These are phyloP conservation scores for Rubroboletus pulcherrimus DNA, from an alignment of 768 basidiomycete genomes.

Conservation along the genomic window DNA sequence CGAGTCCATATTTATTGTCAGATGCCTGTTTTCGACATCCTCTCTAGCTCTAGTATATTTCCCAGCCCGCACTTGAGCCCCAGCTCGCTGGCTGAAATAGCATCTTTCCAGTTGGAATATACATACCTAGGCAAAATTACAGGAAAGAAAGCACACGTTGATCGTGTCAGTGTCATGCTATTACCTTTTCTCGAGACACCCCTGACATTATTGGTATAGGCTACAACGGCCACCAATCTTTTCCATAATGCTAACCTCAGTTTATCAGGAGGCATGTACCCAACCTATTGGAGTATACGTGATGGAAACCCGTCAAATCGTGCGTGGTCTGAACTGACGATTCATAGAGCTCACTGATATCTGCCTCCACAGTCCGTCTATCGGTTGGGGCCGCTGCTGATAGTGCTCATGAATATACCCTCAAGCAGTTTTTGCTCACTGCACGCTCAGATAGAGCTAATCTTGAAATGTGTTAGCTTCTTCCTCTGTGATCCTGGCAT, in stretches of 20 bases:
- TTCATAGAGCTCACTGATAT: neutral
- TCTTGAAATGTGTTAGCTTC: conserved; percentile 60
- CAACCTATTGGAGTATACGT: conserved; percentile 51
- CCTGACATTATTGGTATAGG: conserved; percentile 32
- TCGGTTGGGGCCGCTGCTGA: conserved; percentile 68
- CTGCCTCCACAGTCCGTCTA: conserved; percentile 32
- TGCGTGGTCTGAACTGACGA: conserved; percentile 29
- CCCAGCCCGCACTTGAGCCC: conserved; percentile 28
- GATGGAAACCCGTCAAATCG: conserved; percentile 44
- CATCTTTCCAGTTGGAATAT: conserved; percentile 80
- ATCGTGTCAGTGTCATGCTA: conserved; percentile 40
- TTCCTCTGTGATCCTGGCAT: neutral
- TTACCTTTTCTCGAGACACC: neutral
- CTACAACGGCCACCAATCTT: conserved; percentile 43
- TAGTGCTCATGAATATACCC: conserved; percentile 73
- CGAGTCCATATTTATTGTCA: neutral
- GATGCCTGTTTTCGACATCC: neutral
- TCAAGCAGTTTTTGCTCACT: conserved; percentile 70
- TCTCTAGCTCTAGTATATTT: conserved; percentile 1
- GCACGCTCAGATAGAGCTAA: conserved; percentile 56
- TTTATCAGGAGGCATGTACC: conserved; percentile 59
- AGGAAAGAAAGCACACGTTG: conserved; percentile 59
- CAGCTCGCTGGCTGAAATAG: conserved; percentile 72
- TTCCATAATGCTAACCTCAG: conserved; percentile 46
- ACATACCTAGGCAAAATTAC: conserved; percentile 78